Evolutionary conservation across 73 alveolate species (phyloP), one percentile per base, ranked within the genome.

Genomic region (Symbiodinium pilosum): DNA sequence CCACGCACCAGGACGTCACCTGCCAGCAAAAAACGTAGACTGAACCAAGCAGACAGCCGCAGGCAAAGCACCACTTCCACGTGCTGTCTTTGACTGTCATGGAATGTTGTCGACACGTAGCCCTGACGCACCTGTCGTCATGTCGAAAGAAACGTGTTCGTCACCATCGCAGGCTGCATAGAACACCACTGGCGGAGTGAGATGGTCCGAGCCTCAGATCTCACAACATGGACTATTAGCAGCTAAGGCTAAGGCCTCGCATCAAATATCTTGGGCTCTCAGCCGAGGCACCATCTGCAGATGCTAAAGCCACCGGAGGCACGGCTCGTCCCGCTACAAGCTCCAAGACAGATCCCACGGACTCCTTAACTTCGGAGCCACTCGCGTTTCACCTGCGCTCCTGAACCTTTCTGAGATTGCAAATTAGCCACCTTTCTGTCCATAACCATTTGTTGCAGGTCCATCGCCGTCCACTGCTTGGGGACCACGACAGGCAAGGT

Each of bases 281-380:
- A 26, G 34, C 81, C 81, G 81, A 20, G 81, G 24, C 81, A 64
- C 81, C 81, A 38, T 64, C 81, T 20, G 81, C 81, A 73, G 41
- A n/a, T 73, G 85, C 41, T 26, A 73, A 18, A 36, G 43, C 43
- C 44, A 73, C 44, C 32, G 85, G 85, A 12, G 85, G 85, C 85
- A 73, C 44, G 11, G 85, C 41, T 39, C 88, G 59, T 20, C 88
- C 88, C 18, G 88, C 88, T 21, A 81, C 56, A 6, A 81, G 88
- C 38, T 81, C 56, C 88, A 81, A 39, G 39, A 81, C 88, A 24
- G 88, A 40, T 24, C 88, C 88, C 59, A 81, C 88, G 36, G 88
- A 39, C 59, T 18, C 56, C 88, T 81, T 38, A 64, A n/a, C 81
- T 64, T 64, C 39, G 81, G 81, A n/a, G 18, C 39, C 14, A 47